These are phyloP conservation scores for Sinapis alba DNA, from an alignment of 441 rosid genomes.

Conservation along the genomic window DNA sequence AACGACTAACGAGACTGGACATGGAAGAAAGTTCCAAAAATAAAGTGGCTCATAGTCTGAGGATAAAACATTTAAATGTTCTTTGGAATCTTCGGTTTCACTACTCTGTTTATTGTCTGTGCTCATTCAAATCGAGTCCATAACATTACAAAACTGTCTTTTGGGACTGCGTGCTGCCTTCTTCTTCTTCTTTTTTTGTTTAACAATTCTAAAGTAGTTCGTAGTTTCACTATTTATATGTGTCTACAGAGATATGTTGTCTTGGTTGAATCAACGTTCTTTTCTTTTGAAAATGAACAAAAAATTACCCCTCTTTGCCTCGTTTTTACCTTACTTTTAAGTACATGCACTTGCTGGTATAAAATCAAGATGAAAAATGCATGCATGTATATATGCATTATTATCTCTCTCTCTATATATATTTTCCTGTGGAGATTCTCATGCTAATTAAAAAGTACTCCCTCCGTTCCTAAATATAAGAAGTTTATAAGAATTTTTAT, in stretches of 20 bases:
- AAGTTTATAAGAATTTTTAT: too few relatives aligned
- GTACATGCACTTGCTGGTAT: not conserved
- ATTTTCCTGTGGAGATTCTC: conserved; percentile 4
- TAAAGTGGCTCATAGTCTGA: conserved; percentile 24
- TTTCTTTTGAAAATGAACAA: not conserved
- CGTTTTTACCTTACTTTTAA: not conserved
- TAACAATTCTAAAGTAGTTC: not conserved
- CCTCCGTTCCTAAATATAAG: too few relatives aligned
- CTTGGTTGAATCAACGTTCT: conserved; percentile 13
- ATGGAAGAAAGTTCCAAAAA: not conserved
- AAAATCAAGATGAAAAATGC: conserved; percentile 3
- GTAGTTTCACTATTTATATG: not conserved
- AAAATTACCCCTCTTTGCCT: not conserved
- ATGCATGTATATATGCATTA: not conserved
- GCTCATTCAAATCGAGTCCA: conserved; percentile 28
- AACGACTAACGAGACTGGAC: too few relatives aligned
- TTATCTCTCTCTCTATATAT: not conserved
- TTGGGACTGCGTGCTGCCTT: conserved; percentile 30
- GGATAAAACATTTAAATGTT: conserved; percentile 30
- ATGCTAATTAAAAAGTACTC: not conserved
- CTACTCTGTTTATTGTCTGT: conserved; percentile 12
- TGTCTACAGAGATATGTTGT: conserved; percentile 13
- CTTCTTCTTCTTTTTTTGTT: not conserved
- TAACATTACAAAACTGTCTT: conserved; percentile 27
- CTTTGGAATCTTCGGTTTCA: conserved; percentile 38